Percentiles rank a stretch among this genome's conserved stretches.
These are phyloP conservation scores for Stephanodiscus triporus DNA, from an alignment of 108 stramenopile genomes.

Conservation along the genomic window DNA sequence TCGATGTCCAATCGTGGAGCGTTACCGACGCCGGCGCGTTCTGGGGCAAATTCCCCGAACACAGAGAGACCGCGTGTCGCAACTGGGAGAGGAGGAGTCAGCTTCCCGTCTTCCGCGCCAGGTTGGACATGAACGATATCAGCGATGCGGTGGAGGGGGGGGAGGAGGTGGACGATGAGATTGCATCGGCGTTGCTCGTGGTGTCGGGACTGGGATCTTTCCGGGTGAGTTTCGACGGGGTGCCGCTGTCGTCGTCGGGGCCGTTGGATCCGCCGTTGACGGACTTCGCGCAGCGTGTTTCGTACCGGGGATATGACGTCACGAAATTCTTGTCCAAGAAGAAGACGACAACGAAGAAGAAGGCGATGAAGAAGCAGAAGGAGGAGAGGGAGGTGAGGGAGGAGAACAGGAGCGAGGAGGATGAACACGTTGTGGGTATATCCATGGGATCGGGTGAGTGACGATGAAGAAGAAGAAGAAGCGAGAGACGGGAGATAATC, in stretches of 20 bases:
- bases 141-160: background rate
- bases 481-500: background rate
- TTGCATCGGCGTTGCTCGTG: slow-evolving; percentile 49
- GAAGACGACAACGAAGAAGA: background rate
- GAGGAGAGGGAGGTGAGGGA: background rate
- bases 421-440: slow-evolving; percentile 47
- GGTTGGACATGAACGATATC: slow-evolving; percentile 1
- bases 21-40: slow-evolving; percentile 36
- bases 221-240: slow-evolving; percentile 47
- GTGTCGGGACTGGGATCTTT: slow-evolving; percentile 55
- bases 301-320: slow-evolving; percentile 57
- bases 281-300: slow-evolving; percentile 54
- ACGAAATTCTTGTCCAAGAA: slow-evolving; percentile 25
- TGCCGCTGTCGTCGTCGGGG: slow-evolving; percentile 44
- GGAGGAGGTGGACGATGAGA: slow-evolving; percentile 14
- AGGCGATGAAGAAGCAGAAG: background rate
- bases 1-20: slow-evolving; percentile 32
- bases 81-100: slow-evolving; percentile 51
- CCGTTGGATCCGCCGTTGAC: slow-evolving; percentile 62
- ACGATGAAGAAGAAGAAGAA: background rate
- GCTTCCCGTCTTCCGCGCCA: slow-evolving; percentile 40
- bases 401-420: slow-evolving; percentile 2
- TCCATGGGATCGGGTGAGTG: slow-evolving; percentile 37
- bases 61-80: slow-evolving; percentile 28
- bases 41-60: slow-evolving; percentile 19